Evolutionary conservation across 257 asterid species (phyloP).

Genomic region (Echites panduratus): DNA sequence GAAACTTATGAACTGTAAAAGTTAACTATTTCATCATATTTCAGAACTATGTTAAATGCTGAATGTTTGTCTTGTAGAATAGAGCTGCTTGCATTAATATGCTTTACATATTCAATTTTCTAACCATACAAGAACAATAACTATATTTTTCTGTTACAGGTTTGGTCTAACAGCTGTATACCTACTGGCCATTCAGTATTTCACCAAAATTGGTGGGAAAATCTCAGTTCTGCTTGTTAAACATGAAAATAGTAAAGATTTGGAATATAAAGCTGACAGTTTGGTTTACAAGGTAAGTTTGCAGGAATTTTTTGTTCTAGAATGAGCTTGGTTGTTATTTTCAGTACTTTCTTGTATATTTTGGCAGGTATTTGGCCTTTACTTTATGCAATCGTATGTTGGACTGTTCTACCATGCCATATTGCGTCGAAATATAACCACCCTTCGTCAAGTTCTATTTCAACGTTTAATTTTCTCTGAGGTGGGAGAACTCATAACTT

Average conservation of each 20-base stretch:
- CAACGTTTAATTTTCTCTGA: slow-evolving; percentile 83
- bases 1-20: not conserved
- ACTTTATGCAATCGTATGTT: slow-evolving; percentile 93
- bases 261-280: slow-evolving; percentile 74
- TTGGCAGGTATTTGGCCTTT: slow-evolving; percentile 85
- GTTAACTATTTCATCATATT: not conserved
- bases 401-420: slow-evolving; percentile 91
- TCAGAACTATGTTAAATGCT: not conserved
- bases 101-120: not conserved
- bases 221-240: slow-evolving; percentile 78
- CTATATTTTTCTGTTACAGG: slow-evolving; percentile 35
- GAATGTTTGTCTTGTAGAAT: not conserved
- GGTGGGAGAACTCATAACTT: slow-evolving; percentile 35
- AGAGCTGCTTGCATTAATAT: not conserved
- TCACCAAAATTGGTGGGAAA: slow-evolving; percentile 77
- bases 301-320: not conserved
- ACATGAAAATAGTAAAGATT: slow-evolving; percentile 53
- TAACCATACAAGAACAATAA: not conserved
- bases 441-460: slow-evolving; percentile 81
- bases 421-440: slow-evolving; percentile 78
- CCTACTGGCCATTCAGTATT: slow-evolving; percentile 82
- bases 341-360: not conserved
- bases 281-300: slow-evolving; percentile 80
- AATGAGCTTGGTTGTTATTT: not conserved
- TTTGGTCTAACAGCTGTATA: slow-evolving; percentile 67